Conservation (phyloP, 1,139 yeast species). For the Geotrichum klebahnii region DNA sequence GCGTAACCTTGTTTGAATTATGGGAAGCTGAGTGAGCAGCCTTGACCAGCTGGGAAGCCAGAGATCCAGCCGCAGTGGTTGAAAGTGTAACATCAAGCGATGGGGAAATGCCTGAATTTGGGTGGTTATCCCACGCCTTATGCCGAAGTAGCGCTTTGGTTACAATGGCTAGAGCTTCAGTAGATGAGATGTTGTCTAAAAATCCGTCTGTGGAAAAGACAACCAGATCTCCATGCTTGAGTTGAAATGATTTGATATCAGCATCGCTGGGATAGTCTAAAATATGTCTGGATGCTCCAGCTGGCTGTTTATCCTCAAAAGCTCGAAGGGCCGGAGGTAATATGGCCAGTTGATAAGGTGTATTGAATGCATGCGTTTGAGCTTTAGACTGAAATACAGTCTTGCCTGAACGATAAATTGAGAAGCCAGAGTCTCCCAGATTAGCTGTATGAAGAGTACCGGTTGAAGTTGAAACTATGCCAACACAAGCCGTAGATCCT, state of each 20-base stretch:
- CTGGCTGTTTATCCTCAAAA: constrained; percentile 41
- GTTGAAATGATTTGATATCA: constrained; percentile 38
- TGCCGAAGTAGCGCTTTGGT: constrained; percentile 32
- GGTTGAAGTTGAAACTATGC: constrained; percentile 55
- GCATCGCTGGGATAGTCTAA: constrained; percentile 51
- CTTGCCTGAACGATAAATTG: constrained; percentile 65
- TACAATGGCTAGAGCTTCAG: constrained; percentile 58
- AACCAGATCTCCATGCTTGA: constrained; percentile 63
- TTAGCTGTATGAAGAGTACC: constrained; percentile 65
- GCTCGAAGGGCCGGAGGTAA: constrained; percentile 64
- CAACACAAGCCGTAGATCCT: constrained; percentile 92
- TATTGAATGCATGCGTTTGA: constrained; percentile 85
- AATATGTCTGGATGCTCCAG: constrained; percentile 54
- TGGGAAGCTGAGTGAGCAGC: constrained; percentile 67
- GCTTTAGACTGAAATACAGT: constrained; percentile 65
- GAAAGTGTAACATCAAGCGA: constrained; percentile 21
- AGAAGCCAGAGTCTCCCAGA: constrained; percentile 93
- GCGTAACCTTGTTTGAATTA: constrained; percentile 73
- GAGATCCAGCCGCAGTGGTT: constrained; percentile 36
- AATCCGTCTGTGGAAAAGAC: constrained; percentile 92
- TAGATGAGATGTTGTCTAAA: constrained; percentile 73
- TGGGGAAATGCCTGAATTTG: constrained; percentile 20
- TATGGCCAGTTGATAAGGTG: constrained; percentile 85
- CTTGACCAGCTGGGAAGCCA: constrained; percentile 58
- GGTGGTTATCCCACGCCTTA: constrained; percentile 22